Base-by-base conservation (phyloP, 1,284 basidiomycete species). In the Exobasidium rhododendri region DNA sequence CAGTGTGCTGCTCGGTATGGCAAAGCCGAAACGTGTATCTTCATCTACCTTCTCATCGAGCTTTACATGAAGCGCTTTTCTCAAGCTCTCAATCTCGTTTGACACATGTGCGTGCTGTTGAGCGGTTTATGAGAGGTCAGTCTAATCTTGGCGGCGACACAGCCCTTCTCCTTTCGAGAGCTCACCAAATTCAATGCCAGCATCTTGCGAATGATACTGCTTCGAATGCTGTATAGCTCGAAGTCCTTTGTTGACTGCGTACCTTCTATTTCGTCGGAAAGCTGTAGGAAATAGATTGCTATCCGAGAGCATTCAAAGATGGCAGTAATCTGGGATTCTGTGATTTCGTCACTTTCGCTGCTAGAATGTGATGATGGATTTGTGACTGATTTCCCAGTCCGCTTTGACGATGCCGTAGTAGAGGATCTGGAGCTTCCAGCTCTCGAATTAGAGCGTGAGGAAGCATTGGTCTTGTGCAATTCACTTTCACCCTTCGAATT, bases 401-500 rank as follows among this genome's bases (percentile, higher is more conserved):
- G n/a, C 13, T 14, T 24, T 13, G 26, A 54, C n/a, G 32, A 26
- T 13, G 26, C n/a, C 11, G 17, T 29, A 13, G 58, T 10, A 10
- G 13, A 11, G 10, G 58, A 13, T 13, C 26, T 11, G 22, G 58
- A 50, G 56, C 26, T 31, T 31, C 47, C 35, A 2, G 61, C 32
- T 10, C 55, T 20, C 20, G 44, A n/a, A 28, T 46, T 29, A 26
- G 11, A 11, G 11, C n/a, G 14, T 2, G 56, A 26, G 17, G 43
- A 11, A 51, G 26, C 40, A 6, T 4, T 32, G 40, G 22, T 28
- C 13, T 29, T n/a, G n/a, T n/a, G n/a, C n/a, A n/a, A n/a, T n/a
- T n/a, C n/a, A n/a, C n/a, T n/a, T n/a, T n/a, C n/a, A n/a, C n/a
- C 10, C 11, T 52, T 11, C 1, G 60, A 31, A 1, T 64, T 58